Evolutionary conservation across 495 filamentous ascomycete species (phyloP), one percentile per base, ranked within the genome.

Genomic region (Penicillium malachiteum): DNA sequence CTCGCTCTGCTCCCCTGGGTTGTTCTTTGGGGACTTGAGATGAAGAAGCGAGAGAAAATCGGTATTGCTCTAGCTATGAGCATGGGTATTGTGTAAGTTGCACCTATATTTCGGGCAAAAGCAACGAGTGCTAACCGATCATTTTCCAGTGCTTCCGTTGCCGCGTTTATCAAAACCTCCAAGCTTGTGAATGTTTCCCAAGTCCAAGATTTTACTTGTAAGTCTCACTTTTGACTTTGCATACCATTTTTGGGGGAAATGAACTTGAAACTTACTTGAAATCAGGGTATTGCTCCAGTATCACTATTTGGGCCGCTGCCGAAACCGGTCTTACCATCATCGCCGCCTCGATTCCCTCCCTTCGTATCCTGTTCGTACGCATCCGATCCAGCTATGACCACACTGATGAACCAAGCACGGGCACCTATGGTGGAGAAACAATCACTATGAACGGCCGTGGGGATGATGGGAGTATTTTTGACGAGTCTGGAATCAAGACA

Each of bases 1-100:
- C 58, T 68, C 26, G 62, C 65, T 13, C 47, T 68, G 4, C 55
- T 68, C 6, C 65, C 65, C 1, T 68, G 65, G 62, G 32, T 48
- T 5, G 46, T 68, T 9, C 13, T 68, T 7, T 68, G 65, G 65
- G 56, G 63, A 5, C 60, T 68, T 1, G 56, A 68, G 49, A 68
- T 68, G 65, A 57, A 55, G 41, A 58, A 48, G 37, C 58, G 60
- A 5, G 65, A 65, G 42, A 66, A 68, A 47, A 18, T 58, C 11
- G 66, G 60, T 30, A 63, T 68, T 26, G 66, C 66, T 4, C 17
- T 66, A 11, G 66, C 66, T 5, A 68, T 68, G 66, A 65, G 63
- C 21, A 47, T 68, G 54, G 66, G 66, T 40, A 34, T 66, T 12
- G 59, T 64, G 65, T 63, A 58, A 48, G 65, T 40, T 11, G 10